A percentile compares a stretch with the other conserved stretches of the same genome.
phyloP scores from a whole-genome alignment of 2,329 filamentous ascomycete genomes.

The Zymoseptoria passerinii region DNA sequence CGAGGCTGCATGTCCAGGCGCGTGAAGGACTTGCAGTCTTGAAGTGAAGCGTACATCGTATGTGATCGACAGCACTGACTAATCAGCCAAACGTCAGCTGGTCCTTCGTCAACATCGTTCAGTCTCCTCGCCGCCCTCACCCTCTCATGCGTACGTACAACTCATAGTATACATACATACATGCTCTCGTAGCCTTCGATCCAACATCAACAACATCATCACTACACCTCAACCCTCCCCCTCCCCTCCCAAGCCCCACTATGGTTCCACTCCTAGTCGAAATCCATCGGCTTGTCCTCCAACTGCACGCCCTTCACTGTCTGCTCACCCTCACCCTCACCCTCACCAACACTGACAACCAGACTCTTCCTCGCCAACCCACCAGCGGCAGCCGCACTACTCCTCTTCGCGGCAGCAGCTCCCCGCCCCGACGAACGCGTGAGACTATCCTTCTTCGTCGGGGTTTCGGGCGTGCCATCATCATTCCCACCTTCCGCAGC shows the following conservation, averaged over 20 bases:
- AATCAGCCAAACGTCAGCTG: not conserved
- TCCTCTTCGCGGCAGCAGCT: conserved; percentile 21
- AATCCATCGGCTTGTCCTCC: conserved; percentile 68
- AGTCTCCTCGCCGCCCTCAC: too few species aligned
- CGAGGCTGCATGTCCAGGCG: too few species aligned
- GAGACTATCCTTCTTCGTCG: conserved; percentile 17
- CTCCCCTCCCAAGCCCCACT: not conserved
- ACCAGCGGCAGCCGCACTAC: conserved; percentile 32
- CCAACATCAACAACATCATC: not conserved
- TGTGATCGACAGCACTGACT: not conserved
- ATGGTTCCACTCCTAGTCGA: conserved; percentile 43
- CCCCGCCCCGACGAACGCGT: conserved; percentile 3
- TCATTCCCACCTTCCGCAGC: not conserved
- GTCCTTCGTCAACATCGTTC: too few species aligned
- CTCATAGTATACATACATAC: not conserved
- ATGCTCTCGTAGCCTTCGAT: not conserved
- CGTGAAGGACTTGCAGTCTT: too few species aligned
- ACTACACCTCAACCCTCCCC: not conserved
- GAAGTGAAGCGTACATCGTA: too few species aligned
- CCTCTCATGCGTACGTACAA: not conserved
- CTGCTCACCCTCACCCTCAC: conserved; percentile 28
- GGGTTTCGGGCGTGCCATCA: conserved; percentile 6
- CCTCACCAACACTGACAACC: conserved; percentile 22
- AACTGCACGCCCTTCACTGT: conserved; percentile 52
- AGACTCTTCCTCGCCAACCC: conserved; percentile 29